A percentile compares a stretch with the other conserved stretches of the same genome.
Evolutionary conservation across 495 filamentous ascomycete genomes (phyloP).

Genomic region (Thozetella sp.): DNA sequence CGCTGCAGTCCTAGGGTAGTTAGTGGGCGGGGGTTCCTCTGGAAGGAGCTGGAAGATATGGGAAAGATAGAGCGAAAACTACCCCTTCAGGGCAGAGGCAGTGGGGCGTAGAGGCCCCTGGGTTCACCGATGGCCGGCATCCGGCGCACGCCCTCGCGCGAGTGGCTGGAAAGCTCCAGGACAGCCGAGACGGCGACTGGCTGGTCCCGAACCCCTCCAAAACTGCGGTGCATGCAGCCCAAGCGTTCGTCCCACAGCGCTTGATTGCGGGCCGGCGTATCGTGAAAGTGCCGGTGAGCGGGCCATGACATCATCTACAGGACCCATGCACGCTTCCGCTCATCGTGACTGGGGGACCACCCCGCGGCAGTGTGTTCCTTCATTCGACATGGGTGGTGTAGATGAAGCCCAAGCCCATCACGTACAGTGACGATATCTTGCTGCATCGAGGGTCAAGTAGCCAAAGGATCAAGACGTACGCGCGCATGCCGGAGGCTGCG

Average conservation of each 20-base stretch:
- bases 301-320: neutral
- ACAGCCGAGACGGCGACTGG: neutral
- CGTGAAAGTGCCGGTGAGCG: neutral
- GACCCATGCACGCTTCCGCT: neutral
- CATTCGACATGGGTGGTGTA: neutral
- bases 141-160: neutral
- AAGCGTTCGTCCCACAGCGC: no score
- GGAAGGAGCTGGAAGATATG: neutral
- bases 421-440: neutral
- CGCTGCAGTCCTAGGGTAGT: neutral
- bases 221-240: neutral
- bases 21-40: neutral
- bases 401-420: neutral
- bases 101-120: neutral
- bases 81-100: neutral
- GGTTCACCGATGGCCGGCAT: neutral
- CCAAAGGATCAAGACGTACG: neutral
- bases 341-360: neutral
- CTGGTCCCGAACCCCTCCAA: neutral
- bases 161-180: neutral
- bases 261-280: neutral
- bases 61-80: neutral
- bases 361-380: neutral
- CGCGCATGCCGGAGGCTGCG: neutral
- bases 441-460: neutral